Conservation (phyloP, 768 basidiomycete species). For the Termitomyces sp. region DNA sequence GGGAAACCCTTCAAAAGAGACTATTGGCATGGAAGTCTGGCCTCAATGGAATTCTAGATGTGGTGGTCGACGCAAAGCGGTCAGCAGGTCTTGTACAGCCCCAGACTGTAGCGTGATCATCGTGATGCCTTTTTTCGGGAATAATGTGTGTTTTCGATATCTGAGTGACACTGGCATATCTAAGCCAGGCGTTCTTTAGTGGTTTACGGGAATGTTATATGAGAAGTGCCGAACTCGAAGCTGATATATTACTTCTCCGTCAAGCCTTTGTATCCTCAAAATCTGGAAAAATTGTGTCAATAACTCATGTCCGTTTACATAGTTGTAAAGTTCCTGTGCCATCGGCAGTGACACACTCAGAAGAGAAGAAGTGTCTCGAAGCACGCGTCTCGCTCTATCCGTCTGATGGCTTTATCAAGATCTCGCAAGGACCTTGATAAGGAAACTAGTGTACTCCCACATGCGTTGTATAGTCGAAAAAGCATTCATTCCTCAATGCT, state of each 20-base stretch:
- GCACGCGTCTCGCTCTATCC: not conserved
- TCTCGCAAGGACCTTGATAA: not conserved
- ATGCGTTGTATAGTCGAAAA: not conserved
- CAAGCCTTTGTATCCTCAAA: not conserved
- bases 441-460: not conserved
- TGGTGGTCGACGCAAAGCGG: constrained; percentile 53
- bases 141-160: not conserved
- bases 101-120: constrained; percentile 10
- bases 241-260: no score
- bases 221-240: not conserved
- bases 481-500: not conserved
- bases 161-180: not conserved
- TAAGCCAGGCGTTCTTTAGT: not conserved
- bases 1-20: constrained; percentile 72
- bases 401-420: not conserved
- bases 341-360: not conserved
- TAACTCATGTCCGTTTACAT: not conserved
- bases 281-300: not conserved
- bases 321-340: not conserved
- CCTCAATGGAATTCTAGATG: constrained; percentile 61
- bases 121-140: constrained; percentile 1
- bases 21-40: constrained; percentile 75
- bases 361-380: not conserved
- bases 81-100: constrained; percentile 30
- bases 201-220: not conserved